Evolutionary conservation across 2,329 filamentous ascomycete genomes (phyloP), one percentile per base, ranked within the genome.

Genomic region (Aureobasidium vineae): DNA sequence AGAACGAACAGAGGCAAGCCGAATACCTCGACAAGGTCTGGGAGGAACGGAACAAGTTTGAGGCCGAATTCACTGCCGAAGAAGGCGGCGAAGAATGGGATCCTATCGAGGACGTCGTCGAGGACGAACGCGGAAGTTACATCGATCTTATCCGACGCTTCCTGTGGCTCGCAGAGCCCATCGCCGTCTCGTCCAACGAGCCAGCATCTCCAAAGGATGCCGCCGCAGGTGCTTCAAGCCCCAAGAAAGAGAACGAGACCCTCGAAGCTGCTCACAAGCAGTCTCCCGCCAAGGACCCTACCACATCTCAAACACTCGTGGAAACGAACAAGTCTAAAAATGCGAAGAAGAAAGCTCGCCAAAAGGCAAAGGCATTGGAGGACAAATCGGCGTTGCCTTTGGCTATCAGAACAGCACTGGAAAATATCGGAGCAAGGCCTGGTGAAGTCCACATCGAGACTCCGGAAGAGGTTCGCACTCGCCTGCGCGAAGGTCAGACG

Each of bases 81-180:
- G 74, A 72, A 28, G 76, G 77, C 33, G 75, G 76, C 28, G 77
- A 77, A 67, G 73, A 77, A 43, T 83, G 81, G 80, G 81, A 83
- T 73, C 81, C 80, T 7, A 81, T 82, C 59, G 79, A 82, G 41
- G 79, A 83, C 69, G 75, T 81, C 2, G 68, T 80, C 47, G 78
- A 81, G 67, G 78, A 81, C 45, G 79, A 81, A 59, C 75, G 78
- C 15, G 77, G 73, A 26, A 78, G 73, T 67, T 83, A 80, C 65
- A 72, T 82, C 38, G 77, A 80, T 67, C 73, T 81, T 19, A 80
- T 82, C 68, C 78, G 76, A 59, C 78, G 79, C 64, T 80, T 82
- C 67, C 70, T 83, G 45, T 81, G 80, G 80, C 73, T 79, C 54
- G 83, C 85, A 53, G 83, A 86, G 26, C 84, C 85, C 38, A 16